Evolutionary conservation across 805 yeast genomes (phyloP).

Genomic region (Teunomyces cretensis): DNA sequence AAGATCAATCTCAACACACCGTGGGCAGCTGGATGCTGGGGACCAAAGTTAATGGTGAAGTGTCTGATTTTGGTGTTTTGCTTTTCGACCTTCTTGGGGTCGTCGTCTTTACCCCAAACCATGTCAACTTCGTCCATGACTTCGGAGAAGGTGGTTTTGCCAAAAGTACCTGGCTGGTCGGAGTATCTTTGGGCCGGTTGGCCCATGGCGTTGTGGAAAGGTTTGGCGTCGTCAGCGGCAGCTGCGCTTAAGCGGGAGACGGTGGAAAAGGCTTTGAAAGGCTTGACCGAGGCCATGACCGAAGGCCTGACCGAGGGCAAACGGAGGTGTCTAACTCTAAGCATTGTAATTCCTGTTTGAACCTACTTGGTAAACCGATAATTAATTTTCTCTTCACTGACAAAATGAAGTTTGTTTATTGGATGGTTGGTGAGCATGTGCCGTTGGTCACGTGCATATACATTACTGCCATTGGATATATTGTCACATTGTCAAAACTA

Average conservation of each 20-base stretch:
- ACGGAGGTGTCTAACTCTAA: slow-evolving; percentile 20
- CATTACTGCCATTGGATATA: background rate
- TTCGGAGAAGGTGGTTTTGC: slow-evolving; percentile 45
- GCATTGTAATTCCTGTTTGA: slow-evolving; percentile 16
- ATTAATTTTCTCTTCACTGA: slow-evolving; percentile 5
- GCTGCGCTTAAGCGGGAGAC: slow-evolving; percentile 21
- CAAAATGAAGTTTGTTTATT: slow-evolving; percentile 15
- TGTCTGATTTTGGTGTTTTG: slow-evolving; percentile 68
- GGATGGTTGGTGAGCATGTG: slow-evolving; percentile 8
- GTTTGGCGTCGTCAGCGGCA: slow-evolving; percentile 27
- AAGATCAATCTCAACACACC: slow-evolving; percentile 85
- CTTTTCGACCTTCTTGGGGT: slow-evolving; percentile 40
- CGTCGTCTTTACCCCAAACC: slow-evolving; percentile 45
- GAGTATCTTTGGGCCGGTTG: slow-evolving; percentile 35
- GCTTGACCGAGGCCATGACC: slow-evolving; percentile 4
- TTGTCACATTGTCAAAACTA: background rate
- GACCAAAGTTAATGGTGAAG: slow-evolving; percentile 88
- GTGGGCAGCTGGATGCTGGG: slow-evolving; percentile 95
- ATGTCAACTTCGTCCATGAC: slow-evolving; percentile 46
- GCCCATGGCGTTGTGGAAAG: slow-evolving; percentile 40
- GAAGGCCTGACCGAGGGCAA: slow-evolving; percentile 10
- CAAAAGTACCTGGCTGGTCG: slow-evolving; percentile 30
- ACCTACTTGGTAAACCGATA: slow-evolving; percentile 5
- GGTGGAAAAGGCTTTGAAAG: slow-evolving; percentile 16
- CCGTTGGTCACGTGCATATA: background rate